These are phyloP conservation scores for Grosmannia serpens DNA, from an alignment of 2,329 filamentous ascomycete species.

Conservation along the genomic window DNA sequence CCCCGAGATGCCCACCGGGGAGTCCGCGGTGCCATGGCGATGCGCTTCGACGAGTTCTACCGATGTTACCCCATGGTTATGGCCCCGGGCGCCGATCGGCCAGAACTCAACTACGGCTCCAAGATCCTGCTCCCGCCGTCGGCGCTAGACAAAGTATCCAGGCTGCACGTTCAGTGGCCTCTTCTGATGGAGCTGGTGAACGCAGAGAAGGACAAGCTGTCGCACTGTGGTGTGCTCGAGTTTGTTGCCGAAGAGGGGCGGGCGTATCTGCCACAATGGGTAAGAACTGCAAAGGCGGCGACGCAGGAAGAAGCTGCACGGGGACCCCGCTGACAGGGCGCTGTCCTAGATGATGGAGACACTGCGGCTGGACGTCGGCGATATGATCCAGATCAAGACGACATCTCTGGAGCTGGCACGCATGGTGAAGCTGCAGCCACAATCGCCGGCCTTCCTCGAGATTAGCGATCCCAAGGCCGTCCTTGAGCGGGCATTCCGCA, in stretches of 20 bases:
- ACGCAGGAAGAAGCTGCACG: background rate
- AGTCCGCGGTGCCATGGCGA: constrained; percentile 39
- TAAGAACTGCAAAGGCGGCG: constrained; percentile 27
- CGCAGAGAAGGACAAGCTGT: constrained; percentile 65
- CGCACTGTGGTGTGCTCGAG: constrained; percentile 90
- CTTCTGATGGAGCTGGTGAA: constrained; percentile 96
- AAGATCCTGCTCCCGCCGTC: constrained; percentile 97
- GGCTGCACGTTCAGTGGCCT: constrained; percentile 92
- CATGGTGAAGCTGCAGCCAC: constrained; percentile 93
- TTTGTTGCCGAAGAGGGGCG: constrained; percentile 97
- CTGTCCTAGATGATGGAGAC: constrained; percentile 76
- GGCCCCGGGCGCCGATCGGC: constrained; percentile 80
- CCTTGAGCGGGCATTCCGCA: constrained; percentile 89
- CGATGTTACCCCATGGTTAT: constrained; percentile 93
- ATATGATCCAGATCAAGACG: constrained; percentile 89
- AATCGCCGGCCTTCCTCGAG: constrained; percentile 86
- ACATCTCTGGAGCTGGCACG: constrained; percentile 83
- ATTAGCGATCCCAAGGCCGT: constrained; percentile 97
- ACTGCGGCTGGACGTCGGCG: constrained; percentile 76
- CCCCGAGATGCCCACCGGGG: constrained; percentile 16
- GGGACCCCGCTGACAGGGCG: background rate
- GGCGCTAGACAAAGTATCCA: constrained; percentile 90
- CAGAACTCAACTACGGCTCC: constrained; percentile 87
- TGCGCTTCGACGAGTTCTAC: constrained; percentile 97
- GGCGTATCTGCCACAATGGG: constrained; percentile 93